Conservation (phyloP, 2,329 filamentous ascomycete species). For the Zymoseptoria brevis region DNA sequence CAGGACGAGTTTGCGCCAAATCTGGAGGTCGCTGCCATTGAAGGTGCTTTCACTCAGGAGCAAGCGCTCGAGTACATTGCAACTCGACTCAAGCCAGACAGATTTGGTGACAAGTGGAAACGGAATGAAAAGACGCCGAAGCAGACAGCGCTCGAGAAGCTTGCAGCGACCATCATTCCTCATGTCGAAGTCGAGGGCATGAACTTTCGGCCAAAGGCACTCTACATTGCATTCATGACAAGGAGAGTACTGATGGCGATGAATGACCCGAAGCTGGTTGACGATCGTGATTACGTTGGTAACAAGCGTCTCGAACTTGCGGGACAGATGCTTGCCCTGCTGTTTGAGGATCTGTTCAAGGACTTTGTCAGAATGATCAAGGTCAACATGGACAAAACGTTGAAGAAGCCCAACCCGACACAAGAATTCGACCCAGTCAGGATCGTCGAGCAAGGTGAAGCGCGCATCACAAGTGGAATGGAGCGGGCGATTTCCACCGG, state of each 20-base stretch:
- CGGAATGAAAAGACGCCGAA: slow-evolving; percentile 68
- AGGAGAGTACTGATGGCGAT: slow-evolving; percentile 92
- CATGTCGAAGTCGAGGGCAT: slow-evolving; percentile 87
- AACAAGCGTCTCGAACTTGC: slow-evolving; percentile 95
- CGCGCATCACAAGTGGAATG: slow-evolving; percentile 84
- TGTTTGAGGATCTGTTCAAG: slow-evolving; percentile 98
- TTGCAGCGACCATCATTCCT: slow-evolving; percentile 87
- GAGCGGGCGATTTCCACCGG: slow-evolving; percentile 94
- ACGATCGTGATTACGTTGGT: slow-evolving; percentile 94
- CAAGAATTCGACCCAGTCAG: slow-evolving; percentile 80
- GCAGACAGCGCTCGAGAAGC: slow-evolving; percentile 84
- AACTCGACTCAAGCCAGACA: slow-evolving; percentile 76
- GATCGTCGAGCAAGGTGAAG: slow-evolving; percentile 75
- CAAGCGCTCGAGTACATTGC: slow-evolving; percentile 93
- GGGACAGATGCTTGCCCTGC: slow-evolving; percentile 81
- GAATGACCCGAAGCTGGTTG: slow-evolving; percentile 79
- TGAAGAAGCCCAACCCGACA: slow-evolving; percentile 87
- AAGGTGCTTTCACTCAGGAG: slow-evolving; percentile 83
- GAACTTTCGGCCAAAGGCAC: slow-evolving; percentile 92
- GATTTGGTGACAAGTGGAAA: slow-evolving; percentile 40
- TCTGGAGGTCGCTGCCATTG: slow-evolving; percentile 82
- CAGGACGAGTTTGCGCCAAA: slow-evolving; percentile 95
- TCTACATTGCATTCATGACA: slow-evolving; percentile 96
- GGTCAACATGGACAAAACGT: slow-evolving; percentile 85
- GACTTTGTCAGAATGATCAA: slow-evolving; percentile 85